A percentile compares a stretch with the other conserved stretches of the same genome.
phyloP scores from a whole-genome alignment of 1,139 yeast species.

The Kurtzmaniella quercitrusa region DNA sequence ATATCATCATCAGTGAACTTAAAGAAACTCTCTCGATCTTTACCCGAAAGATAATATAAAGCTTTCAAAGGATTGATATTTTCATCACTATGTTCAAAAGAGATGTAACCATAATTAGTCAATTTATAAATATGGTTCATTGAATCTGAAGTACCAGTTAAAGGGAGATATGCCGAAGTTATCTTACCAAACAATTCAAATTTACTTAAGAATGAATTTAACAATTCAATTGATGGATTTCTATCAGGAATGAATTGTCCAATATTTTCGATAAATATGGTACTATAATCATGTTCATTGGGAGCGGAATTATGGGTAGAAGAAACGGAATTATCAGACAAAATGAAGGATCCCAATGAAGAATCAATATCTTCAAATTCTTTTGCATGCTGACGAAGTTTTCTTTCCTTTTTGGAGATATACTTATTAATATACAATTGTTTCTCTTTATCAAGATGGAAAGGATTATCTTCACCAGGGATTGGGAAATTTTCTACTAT shows the following conservation, averaged over 20 bases:
- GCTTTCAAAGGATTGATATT: slow-evolving; percentile 24
- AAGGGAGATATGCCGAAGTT: slow-evolving; percentile 44
- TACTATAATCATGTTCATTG: slow-evolving; percentile 33
- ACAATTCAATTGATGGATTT: slow-evolving; percentile 12
- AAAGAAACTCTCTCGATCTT: slow-evolving; percentile 23
- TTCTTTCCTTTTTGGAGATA: slow-evolving; percentile 25
- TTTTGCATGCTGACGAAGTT: slow-evolving; percentile 10
- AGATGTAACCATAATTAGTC: slow-evolving; percentile 29
- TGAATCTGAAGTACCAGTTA: slow-evolving; percentile 15
- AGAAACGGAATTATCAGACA: not conserved
- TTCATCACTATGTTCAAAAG: slow-evolving; percentile 18
- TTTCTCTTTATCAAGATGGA: slow-evolving; percentile 27
- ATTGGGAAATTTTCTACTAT: slow-evolving; percentile 16
- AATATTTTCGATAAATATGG: slow-evolving; percentile 44
- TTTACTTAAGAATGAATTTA: slow-evolving; percentile 23
- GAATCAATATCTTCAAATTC: slow-evolving; percentile 4
- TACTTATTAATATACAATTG: slow-evolving; percentile 27
- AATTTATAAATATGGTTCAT: slow-evolving; percentile 14
- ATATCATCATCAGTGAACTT: slow-evolving; percentile 15
- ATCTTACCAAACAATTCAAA: slow-evolving; percentile 37
- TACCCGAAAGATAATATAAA: slow-evolving; percentile 27
- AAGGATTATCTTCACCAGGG: slow-evolving; percentile 19
- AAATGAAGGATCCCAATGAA: not conserved
- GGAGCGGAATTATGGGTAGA: not conserved
- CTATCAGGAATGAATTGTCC: slow-evolving; percentile 23